phyloP scores from a whole-genome alignment of 2,329 filamentous ascomycete genomes.

The Nothomitra cinnamomea region DNA sequence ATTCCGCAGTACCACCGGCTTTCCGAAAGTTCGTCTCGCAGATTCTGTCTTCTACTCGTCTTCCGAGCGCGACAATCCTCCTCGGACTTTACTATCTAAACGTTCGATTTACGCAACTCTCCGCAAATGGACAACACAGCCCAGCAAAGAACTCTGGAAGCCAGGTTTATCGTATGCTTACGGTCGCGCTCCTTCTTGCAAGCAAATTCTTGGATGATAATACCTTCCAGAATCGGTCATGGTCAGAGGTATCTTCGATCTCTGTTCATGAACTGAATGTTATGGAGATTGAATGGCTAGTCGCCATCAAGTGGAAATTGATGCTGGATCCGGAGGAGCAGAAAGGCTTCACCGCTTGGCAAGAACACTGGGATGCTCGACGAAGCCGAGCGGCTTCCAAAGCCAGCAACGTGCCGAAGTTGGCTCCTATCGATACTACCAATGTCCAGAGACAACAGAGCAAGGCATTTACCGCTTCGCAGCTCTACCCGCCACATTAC shows the following conservation, averaged over 20 bases:
- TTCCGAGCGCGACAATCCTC: constrained; percentile 81
- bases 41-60: constrained; percentile 74
- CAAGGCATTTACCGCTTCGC: constrained; percentile 13
- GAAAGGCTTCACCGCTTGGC: constrained; percentile 52
- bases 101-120: constrained; percentile 58
- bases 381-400: constrained; percentile 32
- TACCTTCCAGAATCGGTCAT: constrained; percentile 92
- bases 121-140: constrained; percentile 32
- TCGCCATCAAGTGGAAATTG: constrained; percentile 65
- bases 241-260: constrained; percentile 90
- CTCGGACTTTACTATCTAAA: constrained; percentile 81
- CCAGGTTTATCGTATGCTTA: constrained; percentile 75
- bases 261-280: constrained; percentile 67
- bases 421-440: constrained; percentile 49
- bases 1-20: constrained; percentile 44
- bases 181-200: constrained; percentile 66
- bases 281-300: constrained; percentile 77
- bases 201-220: constrained; percentile 97
- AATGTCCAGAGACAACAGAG: constrained; percentile 29
- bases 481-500: constrained; percentile 4
- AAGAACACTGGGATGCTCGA: constrained; percentile 49
- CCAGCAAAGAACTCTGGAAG: constrained; percentile 31
- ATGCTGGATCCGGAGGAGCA: constrained; percentile 70
- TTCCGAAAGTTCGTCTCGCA: constrained; percentile 88
- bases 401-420: constrained; percentile 28